These are phyloP conservation scores for Agroathelia rolfsii DNA, from an alignment of 1,284 basidiomycete species.

Conservation along the genomic window DNA sequence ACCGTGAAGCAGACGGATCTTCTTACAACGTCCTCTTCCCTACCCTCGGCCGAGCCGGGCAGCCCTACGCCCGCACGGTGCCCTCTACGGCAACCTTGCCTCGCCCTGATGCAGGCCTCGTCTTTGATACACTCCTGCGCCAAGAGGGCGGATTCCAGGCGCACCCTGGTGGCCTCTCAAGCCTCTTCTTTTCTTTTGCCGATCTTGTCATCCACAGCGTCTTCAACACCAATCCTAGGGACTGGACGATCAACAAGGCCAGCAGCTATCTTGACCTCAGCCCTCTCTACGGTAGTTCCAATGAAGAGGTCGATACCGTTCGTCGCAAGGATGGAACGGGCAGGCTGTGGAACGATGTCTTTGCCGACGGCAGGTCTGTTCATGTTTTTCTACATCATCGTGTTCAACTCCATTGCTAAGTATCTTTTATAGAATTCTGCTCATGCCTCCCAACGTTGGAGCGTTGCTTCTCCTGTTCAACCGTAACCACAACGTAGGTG, in stretches of 20 bases:
- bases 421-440: no score
- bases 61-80: slow-evolving; percentile 68
- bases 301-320: slow-evolving; percentile 38
- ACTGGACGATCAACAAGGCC: slow-evolving; percentile 53
- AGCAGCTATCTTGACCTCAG: slow-evolving; percentile 74
- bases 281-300: slow-evolving; percentile 60
- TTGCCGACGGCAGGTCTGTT: slow-evolving; percentile 54
- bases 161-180: slow-evolving; percentile 54
- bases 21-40: slow-evolving; percentile 49
- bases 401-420: no score
- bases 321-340: slow-evolving; percentile 57
- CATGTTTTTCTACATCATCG: no score
- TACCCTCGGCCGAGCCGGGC: slow-evolving; percentile 45
- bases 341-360: slow-evolving; percentile 55
- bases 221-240: slow-evolving; percentile 50
- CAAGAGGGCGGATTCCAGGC: slow-evolving; percentile 30
- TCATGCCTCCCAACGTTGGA: slow-evolving; percentile 67
- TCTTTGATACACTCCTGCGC: slow-evolving; percentile 68
- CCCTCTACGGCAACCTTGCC: slow-evolving; percentile 37
- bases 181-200: slow-evolving; percentile 71
- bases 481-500: slow-evolving; percentile 67
- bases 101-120: slow-evolving; percentile 57
- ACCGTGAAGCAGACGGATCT: slow-evolving; percentile 46
- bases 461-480: slow-evolving; percentile 62
- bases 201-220: slow-evolving; percentile 67